Base-by-base conservation (phyloP, 805 yeast species). In the Candida namnaoensis region DNA sequence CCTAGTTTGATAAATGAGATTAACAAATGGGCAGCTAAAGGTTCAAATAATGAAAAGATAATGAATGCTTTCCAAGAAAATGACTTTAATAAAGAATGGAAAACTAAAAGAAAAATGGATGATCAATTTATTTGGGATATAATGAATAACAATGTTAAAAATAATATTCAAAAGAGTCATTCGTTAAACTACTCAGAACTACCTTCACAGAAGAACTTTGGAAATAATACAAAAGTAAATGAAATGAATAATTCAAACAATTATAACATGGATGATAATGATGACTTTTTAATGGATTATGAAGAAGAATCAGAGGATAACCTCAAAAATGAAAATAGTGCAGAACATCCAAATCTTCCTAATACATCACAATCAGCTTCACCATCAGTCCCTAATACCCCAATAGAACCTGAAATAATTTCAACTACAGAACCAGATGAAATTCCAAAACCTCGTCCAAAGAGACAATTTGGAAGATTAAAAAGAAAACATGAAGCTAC, bases 11-110 rank as follows among this genome's bases (percentile, higher is more conserved):
- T 50, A 35, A 45, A 49, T 37, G 47, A 45, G 1, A 41, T 63
- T 5, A 37, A 48, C 1, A 56, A 50, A 44, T 61, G 65, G 65
- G 65, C 62, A 9, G 66, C 65, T 1, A 38, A 38, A 7, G 57
- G 56, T 8, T 62, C 66, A 1, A 25, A 45, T 5, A 62, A 64
- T 46, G 41, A 49, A 7, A 43, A 47, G 26, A 40, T 45, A 1
- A 38, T 60, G 13, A 43, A 46, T 15, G 39, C 43, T 13, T 61
- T 56, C 35, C 45, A 53, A 10, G 32, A 33, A 3, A 10, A 24
- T 5, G 35, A 26, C 5, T 51, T 47, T 38, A 52, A 51, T 32
- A n/a, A 15, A 0, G 39, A 41, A 5, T 55, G 58, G 58, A 51
- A 40, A 36, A 32, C 36, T 9, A 44, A 42, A 25, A 44, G 32